Conservation (phyloP, 1,139 yeast genomes). For the Pichia norvegensis region DNA sequence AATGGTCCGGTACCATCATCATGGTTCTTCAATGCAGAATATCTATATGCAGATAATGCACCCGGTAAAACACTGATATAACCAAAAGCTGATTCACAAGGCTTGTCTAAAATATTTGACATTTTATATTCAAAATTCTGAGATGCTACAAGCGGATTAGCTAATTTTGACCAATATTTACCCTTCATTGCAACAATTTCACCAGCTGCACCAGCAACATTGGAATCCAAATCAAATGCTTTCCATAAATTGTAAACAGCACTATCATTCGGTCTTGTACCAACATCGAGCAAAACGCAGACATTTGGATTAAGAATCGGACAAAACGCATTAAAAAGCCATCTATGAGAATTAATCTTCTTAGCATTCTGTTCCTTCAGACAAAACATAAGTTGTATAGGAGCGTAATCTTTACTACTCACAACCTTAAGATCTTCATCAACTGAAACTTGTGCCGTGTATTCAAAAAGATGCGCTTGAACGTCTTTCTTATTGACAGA, state of each 20-base stretch:
- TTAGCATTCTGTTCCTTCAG: constrained; percentile 82
- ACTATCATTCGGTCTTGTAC: constrained; percentile 78
- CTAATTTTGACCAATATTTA: constrained; percentile 65
- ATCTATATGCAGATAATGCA: constrained; percentile 90
- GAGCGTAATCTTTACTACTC: constrained; percentile 71
- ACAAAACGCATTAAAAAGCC: constrained; percentile 90
- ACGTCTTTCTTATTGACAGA: constrained; percentile 86
- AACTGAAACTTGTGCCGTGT: constrained; percentile 52
- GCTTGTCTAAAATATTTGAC: constrained; percentile 92
- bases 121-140: constrained; percentile 95
- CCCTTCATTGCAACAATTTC: constrained; percentile 94
- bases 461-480: constrained; percentile 86
- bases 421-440: constrained; percentile 73
- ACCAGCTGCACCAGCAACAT: constrained; percentile 98
- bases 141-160: constrained; percentile 90
- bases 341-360: constrained; percentile 89
- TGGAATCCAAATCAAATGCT: constrained; percentile 90
- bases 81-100: constrained; percentile 88
- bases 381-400: constrained; percentile 87
- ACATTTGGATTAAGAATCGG: constrained; percentile 87
- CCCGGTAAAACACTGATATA: constrained; percentile 93
- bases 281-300: constrained; percentile 78
- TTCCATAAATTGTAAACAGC: constrained; percentile 93
- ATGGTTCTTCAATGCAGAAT: constrained; percentile 75
- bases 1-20: constrained; percentile 92